Base-by-base conservation (phyloP, 208 protist species). In the Crithidia fasciculata region DNA sequence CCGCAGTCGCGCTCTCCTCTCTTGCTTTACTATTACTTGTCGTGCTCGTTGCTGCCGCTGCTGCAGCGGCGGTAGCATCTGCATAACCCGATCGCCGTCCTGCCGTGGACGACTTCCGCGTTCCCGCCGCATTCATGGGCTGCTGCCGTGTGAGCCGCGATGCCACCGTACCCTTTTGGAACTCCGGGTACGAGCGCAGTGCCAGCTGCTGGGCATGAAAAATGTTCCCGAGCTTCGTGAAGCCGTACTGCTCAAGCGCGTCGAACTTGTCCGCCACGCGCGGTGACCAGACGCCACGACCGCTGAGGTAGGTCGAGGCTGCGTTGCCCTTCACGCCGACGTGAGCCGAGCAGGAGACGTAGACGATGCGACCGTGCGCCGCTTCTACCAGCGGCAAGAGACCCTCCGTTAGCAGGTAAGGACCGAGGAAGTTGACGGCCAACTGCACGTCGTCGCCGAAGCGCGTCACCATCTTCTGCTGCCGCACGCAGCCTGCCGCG, bases 171-270 rank as follows among this genome's bases (percentile, higher is more conserved):
- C 65, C 43, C 43, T 74, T 71, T 12, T 66, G 52, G 7, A 55
- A 67, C 63, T 74, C 55, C 28, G 75, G 77, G 72, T 90, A 95
- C 3, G 88, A 85, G 40, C 88, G 78, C n/a, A 83, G 40, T 18
- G 91, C 91, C 43, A 94, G 81, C 53, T 94, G 83, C 78, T 94
- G 88, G 10, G 89, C 86, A 77, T 92, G 87, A 44, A 92, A 93
- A 50, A 94, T 93, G 63, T 87, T 91, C n/a, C 87, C 87, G 8
- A 94, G 87, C 78, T 95, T 93, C 55, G 91, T 93, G 68, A 95
- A 88, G 19, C 87, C 91, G 72, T 94, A 94, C 85, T 94, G 91
- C 81, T 95, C 88, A 8, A 92, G 66, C 7, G 82, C 88, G 57
- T 95, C 85, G 75, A 91, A 94, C 74, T 83, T 75, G 66, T 87